These are phyloP conservation scores for Flaveria bidentis DNA, from an alignment of 129 eudicot genomes.

Conservation along the genomic window DNA sequence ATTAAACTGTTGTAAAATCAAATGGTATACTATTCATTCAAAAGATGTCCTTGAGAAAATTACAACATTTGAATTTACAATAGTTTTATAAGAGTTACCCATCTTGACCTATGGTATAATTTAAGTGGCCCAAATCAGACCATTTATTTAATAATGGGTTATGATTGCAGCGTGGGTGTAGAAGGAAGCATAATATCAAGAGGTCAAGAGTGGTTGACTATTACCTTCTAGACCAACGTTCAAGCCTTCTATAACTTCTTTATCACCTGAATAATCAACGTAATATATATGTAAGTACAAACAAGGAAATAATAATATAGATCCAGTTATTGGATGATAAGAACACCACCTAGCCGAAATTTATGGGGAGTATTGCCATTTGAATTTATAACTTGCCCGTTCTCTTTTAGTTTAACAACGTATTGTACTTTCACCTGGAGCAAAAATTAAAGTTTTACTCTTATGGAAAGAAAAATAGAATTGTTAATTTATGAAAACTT, in stretches of 20 bases:
- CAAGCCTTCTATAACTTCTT: slow-evolving; percentile 62
- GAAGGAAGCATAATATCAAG: background rate
- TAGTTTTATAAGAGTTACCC: no score
- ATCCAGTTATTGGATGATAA: background rate
- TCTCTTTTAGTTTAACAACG: slow-evolving; percentile 70
- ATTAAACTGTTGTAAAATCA: no score
- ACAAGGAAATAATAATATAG: background rate
- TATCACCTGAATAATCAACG: slow-evolving; percentile 49
- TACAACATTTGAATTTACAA: no score
- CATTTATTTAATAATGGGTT: no score
- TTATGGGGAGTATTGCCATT: slow-evolving; percentile 63
- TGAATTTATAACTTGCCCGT: slow-evolving; percentile 58
- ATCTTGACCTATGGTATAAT: no score
- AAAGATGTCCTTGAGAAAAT: no score
- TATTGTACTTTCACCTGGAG: slow-evolving; percentile 71
- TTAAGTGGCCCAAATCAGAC: no score
- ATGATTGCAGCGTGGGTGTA: no score
- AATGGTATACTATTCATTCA: no score
- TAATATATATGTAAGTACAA: slow-evolving; percentile 6
- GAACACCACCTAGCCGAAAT: slow-evolving; percentile 91
- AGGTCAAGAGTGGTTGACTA: slow-evolving; percentile 8
- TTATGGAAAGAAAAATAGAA: background rate
- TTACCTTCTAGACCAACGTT: slow-evolving; percentile 84
- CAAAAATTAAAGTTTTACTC: slow-evolving; percentile 4
- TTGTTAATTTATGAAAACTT: slow-evolving; percentile 21